Evolutionary conservation across 805 yeast species (phyloP).

Genomic region (Sugiyamaella lignohabitans): DNA sequence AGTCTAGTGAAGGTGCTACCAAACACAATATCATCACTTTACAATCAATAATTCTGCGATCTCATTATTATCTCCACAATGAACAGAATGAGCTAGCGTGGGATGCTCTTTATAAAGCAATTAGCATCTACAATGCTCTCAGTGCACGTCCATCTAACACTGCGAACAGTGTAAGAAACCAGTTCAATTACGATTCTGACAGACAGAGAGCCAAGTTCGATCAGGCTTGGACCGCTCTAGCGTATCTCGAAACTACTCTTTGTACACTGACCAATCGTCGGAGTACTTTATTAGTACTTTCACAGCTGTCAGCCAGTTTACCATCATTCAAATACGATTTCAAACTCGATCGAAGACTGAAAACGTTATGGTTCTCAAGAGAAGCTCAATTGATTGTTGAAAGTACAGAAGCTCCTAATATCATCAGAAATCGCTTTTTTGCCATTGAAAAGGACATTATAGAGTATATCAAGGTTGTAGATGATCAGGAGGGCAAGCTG

Average conservation of each 20-base stretch:
- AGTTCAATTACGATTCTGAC: no score
- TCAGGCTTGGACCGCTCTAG: conserved; percentile 1
- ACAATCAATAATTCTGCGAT: conserved; percentile 3
- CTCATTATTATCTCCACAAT: conserved; percentile 4
- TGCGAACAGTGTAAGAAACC: neutral
- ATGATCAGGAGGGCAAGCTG: conserved; percentile 1
- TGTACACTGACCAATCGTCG: conserved; percentile 4
- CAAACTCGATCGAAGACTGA: neutral
- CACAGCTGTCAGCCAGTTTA: neutral
- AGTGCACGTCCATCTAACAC: neutral
- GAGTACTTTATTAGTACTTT: neutral
- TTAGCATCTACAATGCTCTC: neutral
- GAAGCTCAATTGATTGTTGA: neutral
- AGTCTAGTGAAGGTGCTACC: neutral
- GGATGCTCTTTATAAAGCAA: conserved; percentile 7
- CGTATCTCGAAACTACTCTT: conserved; percentile 1
- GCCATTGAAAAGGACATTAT: neutral
- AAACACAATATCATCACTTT: neutral
- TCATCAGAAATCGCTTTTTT: neutral
- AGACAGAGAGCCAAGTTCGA: neutral
- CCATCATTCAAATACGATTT: neutral
- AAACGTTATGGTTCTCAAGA: conserved; percentile 1
- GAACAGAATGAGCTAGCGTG: conserved; percentile 6
- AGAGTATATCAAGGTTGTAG: neutral
- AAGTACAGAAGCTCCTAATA: neutral